Evolutionary conservation across 2,329 filamentous ascomycete genomes (phyloP).

Genomic region (Chrysoporthe cubensis): DNA sequence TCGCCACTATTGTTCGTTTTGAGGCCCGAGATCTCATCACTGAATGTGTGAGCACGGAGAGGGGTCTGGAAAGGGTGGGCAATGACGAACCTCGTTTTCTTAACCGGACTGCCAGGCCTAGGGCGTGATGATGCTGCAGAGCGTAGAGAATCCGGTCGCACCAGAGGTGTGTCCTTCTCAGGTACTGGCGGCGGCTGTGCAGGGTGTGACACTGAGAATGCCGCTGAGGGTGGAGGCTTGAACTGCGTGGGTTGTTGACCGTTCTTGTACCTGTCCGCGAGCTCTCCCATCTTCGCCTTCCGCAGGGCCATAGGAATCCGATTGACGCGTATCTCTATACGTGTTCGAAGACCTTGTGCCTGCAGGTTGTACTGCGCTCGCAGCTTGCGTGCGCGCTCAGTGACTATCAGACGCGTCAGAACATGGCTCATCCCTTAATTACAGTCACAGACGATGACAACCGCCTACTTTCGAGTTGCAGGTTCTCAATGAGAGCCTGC

Average conservation of each 20-base stretch:
- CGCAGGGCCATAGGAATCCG: conserved; percentile 82
- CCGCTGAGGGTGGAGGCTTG: conserved; percentile 39
- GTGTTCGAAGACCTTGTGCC: conserved; percentile 79
- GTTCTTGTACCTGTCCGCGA: conserved; percentile 44
- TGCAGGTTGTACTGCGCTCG: conserved; percentile 88
- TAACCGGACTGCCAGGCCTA: conserved; percentile 42
- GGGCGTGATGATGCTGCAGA: conserved; percentile 20
- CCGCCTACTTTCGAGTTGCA: conserved; percentile 80
- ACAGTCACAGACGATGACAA: not conserved
- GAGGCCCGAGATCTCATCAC: conserved; percentile 63
- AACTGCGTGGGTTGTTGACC: conserved; percentile 42
- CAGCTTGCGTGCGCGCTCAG: conserved; percentile 83
- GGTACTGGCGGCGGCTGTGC: conserved; percentile 51
- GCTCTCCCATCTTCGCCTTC: conserved; percentile 79
- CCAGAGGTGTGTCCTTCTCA: conserved; percentile 48
- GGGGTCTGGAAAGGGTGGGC: conserved; percentile 24
- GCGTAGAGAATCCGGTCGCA: conserved; percentile 13
- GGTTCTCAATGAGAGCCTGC: conserved; percentile 84
- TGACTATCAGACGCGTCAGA: conserved; percentile 60
- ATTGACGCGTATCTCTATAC: conserved; percentile 92
- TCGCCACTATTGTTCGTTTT: conserved; percentile 79
- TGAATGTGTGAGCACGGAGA: conserved; percentile 43
- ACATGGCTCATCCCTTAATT: not conserved
- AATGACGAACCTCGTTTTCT: conserved; percentile 55
- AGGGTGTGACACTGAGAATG: conserved; percentile 34